Percentiles rank a stretch among this genome's conserved stretches.
These are phyloP conservation scores for Circinella umbellata DNA, from an alignment of 371 early-diverging fungal species.

Conservation along the genomic window DNA sequence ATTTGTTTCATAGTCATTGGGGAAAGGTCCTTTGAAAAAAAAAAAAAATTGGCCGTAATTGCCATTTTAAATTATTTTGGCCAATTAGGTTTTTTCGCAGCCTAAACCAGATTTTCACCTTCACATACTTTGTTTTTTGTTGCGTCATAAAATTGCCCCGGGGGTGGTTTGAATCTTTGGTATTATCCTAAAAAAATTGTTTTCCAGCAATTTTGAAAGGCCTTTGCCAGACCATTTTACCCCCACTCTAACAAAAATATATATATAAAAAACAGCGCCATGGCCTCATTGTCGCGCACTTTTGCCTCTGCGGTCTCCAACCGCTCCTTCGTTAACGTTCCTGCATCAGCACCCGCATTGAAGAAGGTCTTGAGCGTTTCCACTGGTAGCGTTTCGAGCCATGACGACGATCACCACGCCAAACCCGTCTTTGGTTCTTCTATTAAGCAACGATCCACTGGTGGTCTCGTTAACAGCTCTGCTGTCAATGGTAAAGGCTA, in stretches of 20 bases:
- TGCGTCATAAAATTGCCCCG: too few relatives aligned
- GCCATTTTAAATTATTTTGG: too few relatives aligned
- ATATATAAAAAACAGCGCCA: slow-evolving; percentile 18
- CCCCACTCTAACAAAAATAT: slow-evolving; percentile 24
- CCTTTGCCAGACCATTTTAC: slow-evolving; percentile 11
- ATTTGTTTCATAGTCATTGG: too few relatives aligned
- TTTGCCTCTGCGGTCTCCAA: slow-evolving; percentile 49
- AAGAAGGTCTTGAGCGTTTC: slow-evolving; percentile 40
- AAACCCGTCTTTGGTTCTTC: slow-evolving; percentile 38
- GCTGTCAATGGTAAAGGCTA: slow-evolving; percentile 31
- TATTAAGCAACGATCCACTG: slow-evolving; percentile 33
- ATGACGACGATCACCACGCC: slow-evolving; percentile 47
- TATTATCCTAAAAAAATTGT: background rate
- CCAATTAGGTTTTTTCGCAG: too few relatives aligned
- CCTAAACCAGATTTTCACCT: too few relatives aligned
- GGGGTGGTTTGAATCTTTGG: too few relatives aligned
- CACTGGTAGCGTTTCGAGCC: slow-evolving; percentile 27
- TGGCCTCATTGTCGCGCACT: slow-evolving; percentile 56
- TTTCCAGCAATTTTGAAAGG: slow-evolving; percentile 2
- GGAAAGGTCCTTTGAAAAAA: too few relatives aligned
- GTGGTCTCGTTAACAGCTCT: slow-evolving; percentile 27
- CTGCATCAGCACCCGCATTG: slow-evolving; percentile 51
- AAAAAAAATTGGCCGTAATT: too few relatives aligned
- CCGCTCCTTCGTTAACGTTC: slow-evolving; percentile 49
- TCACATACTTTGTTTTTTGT: too few relatives aligned